Percentiles rank a stretch among this genome's conserved stretches.
phyloP scores from a whole-genome alignment of 352 stramenopile genomes.

The Halophytophthora polymorphica region DNA sequence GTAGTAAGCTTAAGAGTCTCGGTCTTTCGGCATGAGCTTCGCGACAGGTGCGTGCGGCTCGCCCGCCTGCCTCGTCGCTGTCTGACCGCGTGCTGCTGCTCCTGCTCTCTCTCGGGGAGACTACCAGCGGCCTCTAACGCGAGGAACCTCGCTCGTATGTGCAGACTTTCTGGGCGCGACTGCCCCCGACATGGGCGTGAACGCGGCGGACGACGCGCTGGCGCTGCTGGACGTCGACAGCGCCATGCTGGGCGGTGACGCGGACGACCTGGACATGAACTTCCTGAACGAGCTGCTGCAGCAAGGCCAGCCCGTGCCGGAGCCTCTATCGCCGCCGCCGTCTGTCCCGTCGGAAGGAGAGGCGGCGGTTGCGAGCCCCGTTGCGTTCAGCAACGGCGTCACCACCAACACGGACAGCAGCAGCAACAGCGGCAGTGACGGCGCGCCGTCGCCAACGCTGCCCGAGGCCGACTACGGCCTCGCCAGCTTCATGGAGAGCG shows the following conservation, averaged over 20 bases:
- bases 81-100: no score
- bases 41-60: no score
- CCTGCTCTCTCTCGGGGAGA: no score
- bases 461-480: no score
- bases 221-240: constrained; percentile 17
- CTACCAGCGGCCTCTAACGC: no score
- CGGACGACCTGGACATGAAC: constrained; percentile 29
- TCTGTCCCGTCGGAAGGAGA: constrained; percentile 10
- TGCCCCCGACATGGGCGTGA: constrained; percentile 16
- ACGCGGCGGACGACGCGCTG: constrained; percentile 15
- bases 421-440: constrained; percentile 20
- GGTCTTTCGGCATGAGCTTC: no score
- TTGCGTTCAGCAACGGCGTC: constrained; percentile 14
- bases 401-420: constrained; percentile 21
- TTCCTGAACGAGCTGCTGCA: constrained; percentile 29
- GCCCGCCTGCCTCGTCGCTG: no score
- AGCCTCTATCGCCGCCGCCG: constrained; percentile 14
- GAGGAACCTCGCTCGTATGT: background rate
- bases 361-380: constrained; percentile 15
- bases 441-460: background rate
- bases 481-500: no score
- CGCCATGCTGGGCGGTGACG: constrained; percentile 10
- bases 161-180: constrained; percentile 14
- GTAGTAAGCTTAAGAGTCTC: no score
- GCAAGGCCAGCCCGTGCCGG: constrained; percentile 15